Evolutionary conservation across 202 grass and related monocot genomes (phyloP).

Genomic region (Panicum hallii): DNA sequence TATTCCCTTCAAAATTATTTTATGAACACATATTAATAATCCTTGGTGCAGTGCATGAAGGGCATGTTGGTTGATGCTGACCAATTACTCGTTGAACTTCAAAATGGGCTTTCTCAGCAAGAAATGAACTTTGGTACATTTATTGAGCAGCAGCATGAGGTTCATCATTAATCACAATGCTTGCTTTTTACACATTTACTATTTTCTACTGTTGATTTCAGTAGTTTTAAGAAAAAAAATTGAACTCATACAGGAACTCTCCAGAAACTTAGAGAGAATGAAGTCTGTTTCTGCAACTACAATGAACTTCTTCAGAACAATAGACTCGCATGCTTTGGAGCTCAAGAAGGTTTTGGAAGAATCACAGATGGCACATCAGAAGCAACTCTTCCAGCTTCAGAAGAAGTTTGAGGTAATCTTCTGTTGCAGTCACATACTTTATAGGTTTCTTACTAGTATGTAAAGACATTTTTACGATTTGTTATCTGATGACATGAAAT

Average conservation of each 20-base stretch:
- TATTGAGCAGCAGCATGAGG: conserved; percentile 68
- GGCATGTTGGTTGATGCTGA: conserved; percentile 66
- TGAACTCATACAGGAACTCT: conserved; percentile 53
- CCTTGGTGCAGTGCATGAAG: conserved; percentile 65
- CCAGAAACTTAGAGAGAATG: conserved; percentile 61
- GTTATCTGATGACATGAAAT: conserved; percentile 30
- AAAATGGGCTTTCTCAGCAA: conserved; percentile 64
- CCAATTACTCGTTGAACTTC: conserved; percentile 58
- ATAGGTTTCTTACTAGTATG: conserved; percentile 14
- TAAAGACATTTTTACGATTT: conserved; percentile 1
- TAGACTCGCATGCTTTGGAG: conserved; percentile 66
- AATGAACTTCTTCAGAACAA: conserved; percentile 65
- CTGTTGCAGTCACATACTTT: conserved; percentile 29
- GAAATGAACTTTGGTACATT: conserved; percentile 61
- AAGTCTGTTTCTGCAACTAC: conserved; percentile 73
- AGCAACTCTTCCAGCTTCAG: conserved; percentile 70
- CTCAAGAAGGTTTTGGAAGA: conserved; percentile 71
- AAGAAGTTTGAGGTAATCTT: conserved; percentile 77
- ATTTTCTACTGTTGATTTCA: conserved; percentile 36
- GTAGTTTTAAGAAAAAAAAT: conserved; percentile 38
- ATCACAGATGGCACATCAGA: conserved; percentile 62
- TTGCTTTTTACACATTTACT: conserved; percentile 5
- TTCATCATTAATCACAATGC: conserved; percentile 40
- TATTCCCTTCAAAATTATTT: conserved; percentile 9
- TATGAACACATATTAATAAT: not conserved